Evolutionary conservation across 1,139 yeast species (phyloP).

Genomic region (Pichia sp.): DNA sequence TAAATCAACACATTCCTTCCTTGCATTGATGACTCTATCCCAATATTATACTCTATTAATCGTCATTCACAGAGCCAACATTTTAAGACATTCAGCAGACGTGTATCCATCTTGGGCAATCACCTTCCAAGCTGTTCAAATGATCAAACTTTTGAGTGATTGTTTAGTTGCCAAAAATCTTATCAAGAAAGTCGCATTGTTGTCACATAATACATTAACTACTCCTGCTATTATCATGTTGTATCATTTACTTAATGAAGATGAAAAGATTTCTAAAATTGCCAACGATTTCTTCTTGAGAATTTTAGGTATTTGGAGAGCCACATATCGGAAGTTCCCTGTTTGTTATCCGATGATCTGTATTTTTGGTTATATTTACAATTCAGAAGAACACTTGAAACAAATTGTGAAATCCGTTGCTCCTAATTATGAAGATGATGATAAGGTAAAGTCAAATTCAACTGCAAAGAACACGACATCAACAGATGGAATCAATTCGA

Average conservation of each 20-base stretch:
- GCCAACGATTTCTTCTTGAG: constrained; percentile 27
- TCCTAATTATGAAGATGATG: constrained; percentile 8
- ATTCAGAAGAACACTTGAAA: constrained; percentile 34
- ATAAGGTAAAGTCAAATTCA: too few relatives aligned
- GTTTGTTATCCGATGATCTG: constrained; percentile 25
- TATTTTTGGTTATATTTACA: constrained; percentile 25
- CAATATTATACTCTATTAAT: constrained; percentile 74
- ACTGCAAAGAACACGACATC: too few relatives aligned
- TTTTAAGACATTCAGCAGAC: constrained; percentile 50
- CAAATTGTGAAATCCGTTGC: constrained; percentile 23
- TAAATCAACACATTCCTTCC: constrained; percentile 47
- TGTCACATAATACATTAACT: constrained; percentile 53
- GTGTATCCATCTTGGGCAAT: constrained; percentile 82
- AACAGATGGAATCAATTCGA: too few relatives aligned
- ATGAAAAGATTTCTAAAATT: constrained; percentile 26
- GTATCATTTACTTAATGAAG: constrained; percentile 46
- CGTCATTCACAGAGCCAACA: constrained; percentile 70
- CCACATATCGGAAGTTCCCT: constrained; percentile 35
- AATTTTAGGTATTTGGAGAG: constrained; percentile 24
- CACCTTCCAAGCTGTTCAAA: constrained; percentile 81
- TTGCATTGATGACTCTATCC: constrained; percentile 62
- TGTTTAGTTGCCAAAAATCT: constrained; percentile 49
- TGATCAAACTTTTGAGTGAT: constrained; percentile 68
- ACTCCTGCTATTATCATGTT: constrained; percentile 72
- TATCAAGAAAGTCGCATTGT: constrained; percentile 57